Base-by-base conservation (phyloP, 208 protist species). In the Wallacemonas sp. region DNA sequence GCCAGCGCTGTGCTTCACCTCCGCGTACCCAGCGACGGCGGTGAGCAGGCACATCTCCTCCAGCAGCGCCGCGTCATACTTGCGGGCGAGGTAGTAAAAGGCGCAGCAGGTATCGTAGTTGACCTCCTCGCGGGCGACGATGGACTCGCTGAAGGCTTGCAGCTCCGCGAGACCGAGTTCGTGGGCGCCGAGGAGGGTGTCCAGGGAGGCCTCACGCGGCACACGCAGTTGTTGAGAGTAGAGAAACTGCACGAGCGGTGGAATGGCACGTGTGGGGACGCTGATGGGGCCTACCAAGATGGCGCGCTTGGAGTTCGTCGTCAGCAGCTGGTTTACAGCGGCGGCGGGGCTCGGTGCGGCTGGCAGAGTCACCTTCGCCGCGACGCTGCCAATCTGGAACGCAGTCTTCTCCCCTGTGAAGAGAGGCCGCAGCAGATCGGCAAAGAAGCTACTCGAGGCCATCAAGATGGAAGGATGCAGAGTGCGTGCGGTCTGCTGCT, bases 41-140 rank as follows among this genome's bases (percentile, higher is more conserved):
- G 88, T 94, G 12, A 94, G 70, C 0, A 94, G 73, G 19, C 72
- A 69, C 34, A 84, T 91, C 65, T 94, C 88, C 62, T 91, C 82
- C 31, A 94, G 69, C 41, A 94, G 66, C 22, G 82, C 62, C 1
- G 84, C 88, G 19, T 82, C 51, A 45, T 94, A 90, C 68, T 79
- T 82, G 30, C 79, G 69, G 1, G 82, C 68, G 11, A 94, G 68
- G 34, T 82, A 81, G 69, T 88, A 90, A 59, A 94, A 91, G 61
- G 81, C 56, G 61, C 72, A 86, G 47, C 84, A 90, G 15, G 72
- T 89, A 34, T 84, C 66, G 68, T 87, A 94, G 75, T 88, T 94
- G 41, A 94, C 88, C 61, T 90, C 84, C 70, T 87, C 80, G 2
- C 84, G 84, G 15, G 82, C 79, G 22, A 94, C 75, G 14, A 91